Evolutionary conservation across 129 eudicot species (phyloP).

Genomic region (Sambucus nigra): DNA sequence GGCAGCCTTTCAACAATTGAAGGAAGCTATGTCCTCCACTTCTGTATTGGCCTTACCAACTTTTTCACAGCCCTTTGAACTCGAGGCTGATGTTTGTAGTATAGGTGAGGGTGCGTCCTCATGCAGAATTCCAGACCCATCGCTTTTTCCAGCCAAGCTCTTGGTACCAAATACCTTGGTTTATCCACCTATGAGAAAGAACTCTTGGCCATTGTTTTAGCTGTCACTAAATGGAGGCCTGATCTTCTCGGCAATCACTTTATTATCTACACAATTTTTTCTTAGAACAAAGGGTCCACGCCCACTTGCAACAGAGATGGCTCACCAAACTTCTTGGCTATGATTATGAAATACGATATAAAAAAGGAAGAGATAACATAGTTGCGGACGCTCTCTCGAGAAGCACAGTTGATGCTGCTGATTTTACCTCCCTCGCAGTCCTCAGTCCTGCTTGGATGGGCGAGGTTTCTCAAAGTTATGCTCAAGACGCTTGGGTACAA

Average conservation of each 20-base stretch:
- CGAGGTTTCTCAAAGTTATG: neutral
- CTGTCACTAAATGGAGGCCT: too few relatives aligned
- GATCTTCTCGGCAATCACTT: neutral
- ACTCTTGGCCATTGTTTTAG: too few relatives aligned
- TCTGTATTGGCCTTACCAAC: slow-evolving; percentile 1
- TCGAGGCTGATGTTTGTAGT: too few relatives aligned
- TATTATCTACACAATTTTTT: neutral
- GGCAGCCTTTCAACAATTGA: slow-evolving; percentile 3
- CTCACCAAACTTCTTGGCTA: slow-evolving; percentile 1
- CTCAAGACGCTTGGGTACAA: neutral
- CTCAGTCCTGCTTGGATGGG: neutral
- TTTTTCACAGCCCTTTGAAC: too few relatives aligned
- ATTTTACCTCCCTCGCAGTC: neutral
- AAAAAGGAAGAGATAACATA: slow-evolving; percentile 3
- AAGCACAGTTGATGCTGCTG: neutral
- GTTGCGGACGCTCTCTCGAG: slow-evolving; percentile 9
- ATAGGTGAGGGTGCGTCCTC: neutral
- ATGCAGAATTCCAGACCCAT: neutral
- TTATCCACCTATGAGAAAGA: too few relatives aligned
- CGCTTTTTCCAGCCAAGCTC: neutral
- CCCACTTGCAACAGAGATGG: slow-evolving; percentile 11
- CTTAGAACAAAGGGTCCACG: neutral
- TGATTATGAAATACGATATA: slow-evolving; percentile 1
- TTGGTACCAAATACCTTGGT: neutral
- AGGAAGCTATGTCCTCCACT: slow-evolving; percentile 4